These are phyloP conservation scores for Euphorbia celastroides DNA, from an alignment of 441 rosid genomes.

Conservation along the genomic window DNA sequence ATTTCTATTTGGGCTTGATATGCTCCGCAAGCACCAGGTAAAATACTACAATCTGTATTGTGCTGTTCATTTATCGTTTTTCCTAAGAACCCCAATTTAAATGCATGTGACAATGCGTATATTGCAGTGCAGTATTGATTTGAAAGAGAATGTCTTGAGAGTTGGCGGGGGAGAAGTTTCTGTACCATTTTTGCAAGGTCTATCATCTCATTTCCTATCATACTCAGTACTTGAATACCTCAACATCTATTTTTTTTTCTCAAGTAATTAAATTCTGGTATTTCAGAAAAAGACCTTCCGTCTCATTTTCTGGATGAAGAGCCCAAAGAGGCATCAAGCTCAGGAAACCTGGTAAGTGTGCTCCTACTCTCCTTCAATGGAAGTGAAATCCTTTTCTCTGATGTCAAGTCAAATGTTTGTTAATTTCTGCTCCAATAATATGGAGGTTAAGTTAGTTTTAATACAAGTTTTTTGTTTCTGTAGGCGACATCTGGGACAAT, in stretches of 20 bases:
- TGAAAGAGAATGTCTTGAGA: conserved; percentile 82
- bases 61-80: conserved; percentile 9
- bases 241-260: background rate
- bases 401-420: background rate
- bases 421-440: conserved; percentile 1
- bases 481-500: conserved; percentile 46
- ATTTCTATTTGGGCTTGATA: conserved; percentile 95
- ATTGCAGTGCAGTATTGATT: conserved; percentile 98
- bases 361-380: background rate
- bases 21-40: conserved; percentile 99
- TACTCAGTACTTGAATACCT: background rate
- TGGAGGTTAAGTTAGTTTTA: background rate
- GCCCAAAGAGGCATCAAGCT: conserved; percentile 71
- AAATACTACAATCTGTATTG: conserved; percentile 18
- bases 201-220: conserved; percentile 20
- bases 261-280: conserved; percentile 13
- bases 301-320: conserved; percentile 74
- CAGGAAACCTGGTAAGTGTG: conserved; percentile 58
- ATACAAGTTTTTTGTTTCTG: conserved; percentile 18
- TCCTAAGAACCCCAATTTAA: conserved; percentile 6
- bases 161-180: conserved; percentile 97
- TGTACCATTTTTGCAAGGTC: conserved; percentile 95
- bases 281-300: conserved; percentile 87
- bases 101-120: conserved; percentile 12
- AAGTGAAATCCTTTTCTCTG: background rate